These are phyloP conservation scores for Corylus americana DNA, from an alignment of 306 rosid genomes.

Conservation along the genomic window DNA sequence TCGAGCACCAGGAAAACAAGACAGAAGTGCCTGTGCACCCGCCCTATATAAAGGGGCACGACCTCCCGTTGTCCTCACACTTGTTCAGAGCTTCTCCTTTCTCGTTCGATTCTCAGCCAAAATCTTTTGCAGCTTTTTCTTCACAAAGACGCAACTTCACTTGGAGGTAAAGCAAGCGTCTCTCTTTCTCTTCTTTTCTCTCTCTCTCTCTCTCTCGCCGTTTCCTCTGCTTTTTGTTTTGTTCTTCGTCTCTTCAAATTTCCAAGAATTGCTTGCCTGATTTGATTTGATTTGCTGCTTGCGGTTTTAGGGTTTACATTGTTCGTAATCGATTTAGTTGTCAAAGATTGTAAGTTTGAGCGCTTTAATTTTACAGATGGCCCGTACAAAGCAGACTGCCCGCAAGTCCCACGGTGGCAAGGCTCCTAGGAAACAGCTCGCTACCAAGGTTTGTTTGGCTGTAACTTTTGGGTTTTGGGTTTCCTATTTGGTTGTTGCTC, in stretches of 20 bases:
- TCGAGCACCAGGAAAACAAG: not conserved
- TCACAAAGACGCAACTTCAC: not conserved
- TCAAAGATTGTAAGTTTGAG: not conserved
- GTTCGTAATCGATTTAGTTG: not conserved
- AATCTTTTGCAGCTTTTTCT: not conserved
- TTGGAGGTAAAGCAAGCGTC: not conserved
- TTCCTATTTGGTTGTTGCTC: not conserved
- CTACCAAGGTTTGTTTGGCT: constrained; percentile 31
- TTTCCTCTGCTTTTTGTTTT: not conserved
- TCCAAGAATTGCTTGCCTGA: not conserved
- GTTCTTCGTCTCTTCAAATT: not conserved
- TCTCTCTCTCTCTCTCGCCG: not conserved
- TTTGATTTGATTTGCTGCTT: not conserved
- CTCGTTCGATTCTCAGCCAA: not conserved
- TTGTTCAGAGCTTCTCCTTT: too few species aligned
- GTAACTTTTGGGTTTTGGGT: not conserved
- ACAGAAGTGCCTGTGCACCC: not conserved
- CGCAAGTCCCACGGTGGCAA: constrained; percentile 48
- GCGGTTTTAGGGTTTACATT: not conserved
- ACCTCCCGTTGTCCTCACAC: not conserved
- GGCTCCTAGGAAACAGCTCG: constrained; percentile 47
- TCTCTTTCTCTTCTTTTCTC: not conserved
- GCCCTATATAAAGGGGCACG: not conserved
- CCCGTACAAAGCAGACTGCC: constrained; percentile 50
- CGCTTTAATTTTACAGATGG: constrained; percentile 31